Evolutionary conservation across 2,329 filamentous ascomycete species (phyloP).

Genomic region (Clathrospora elynae): DNA sequence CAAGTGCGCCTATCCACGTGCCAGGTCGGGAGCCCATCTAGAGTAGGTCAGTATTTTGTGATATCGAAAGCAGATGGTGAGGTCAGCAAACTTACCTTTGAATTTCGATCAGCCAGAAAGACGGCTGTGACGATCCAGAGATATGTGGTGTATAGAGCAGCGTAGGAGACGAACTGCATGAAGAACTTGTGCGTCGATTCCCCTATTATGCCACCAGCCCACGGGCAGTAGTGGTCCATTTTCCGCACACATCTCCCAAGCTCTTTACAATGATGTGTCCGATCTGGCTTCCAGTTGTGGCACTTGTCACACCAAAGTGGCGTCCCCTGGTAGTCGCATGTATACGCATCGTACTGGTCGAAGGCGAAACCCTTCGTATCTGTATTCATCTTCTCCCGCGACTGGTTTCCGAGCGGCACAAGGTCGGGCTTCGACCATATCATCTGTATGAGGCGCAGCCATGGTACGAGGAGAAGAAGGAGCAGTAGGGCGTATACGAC

Average conservation of each 20-base stretch:
- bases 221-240: constrained; percentile 97
- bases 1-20: constrained; percentile 67
- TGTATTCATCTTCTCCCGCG: constrained; percentile 36
- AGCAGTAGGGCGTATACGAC: constrained; percentile 75
- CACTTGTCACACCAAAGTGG: constrained; percentile 87
- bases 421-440: constrained; percentile 75
- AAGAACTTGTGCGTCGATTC: constrained; percentile 93
- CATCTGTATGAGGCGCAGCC: constrained; percentile 71
- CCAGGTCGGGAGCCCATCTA: constrained; percentile 33
- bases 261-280: constrained; percentile 85
- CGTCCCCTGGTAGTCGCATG: constrained; percentile 78
- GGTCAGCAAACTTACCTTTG: constrained; percentile 49
- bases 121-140: constrained; percentile 67
- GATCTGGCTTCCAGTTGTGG: constrained; percentile 84
- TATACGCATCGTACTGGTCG: constrained; percentile 81
- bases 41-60: constrained; percentile 1
- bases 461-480: constrained; percentile 67
- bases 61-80: too few relatives aligned
- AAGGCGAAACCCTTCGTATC: constrained; percentile 67
- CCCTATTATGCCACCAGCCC: constrained; percentile 89
- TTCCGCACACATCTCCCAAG: constrained; percentile 80
- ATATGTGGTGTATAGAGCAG: constrained; percentile 68
- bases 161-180: constrained; percentile 81
- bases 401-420: constrained; percentile 62
- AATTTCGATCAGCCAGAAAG: constrained; percentile 62